Conservation (phyloP, 116 monocot species). For the Posidonia oceanica region DNA sequence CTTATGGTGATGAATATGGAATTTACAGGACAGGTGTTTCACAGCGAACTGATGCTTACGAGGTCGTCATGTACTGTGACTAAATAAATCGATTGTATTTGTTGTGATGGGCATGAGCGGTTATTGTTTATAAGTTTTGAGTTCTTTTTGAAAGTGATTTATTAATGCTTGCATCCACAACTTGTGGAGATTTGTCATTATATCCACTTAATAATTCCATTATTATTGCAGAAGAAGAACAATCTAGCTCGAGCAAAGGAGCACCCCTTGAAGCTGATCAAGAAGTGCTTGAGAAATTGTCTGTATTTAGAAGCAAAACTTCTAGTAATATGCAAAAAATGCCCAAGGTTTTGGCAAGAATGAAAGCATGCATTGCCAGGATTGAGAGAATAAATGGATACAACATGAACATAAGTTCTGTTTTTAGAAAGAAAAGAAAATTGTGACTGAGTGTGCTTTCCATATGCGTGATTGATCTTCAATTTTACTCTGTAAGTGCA, state of each 20-base stretch:
- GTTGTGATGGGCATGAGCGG: too few species aligned
- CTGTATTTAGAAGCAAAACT: slow-evolving; percentile 25
- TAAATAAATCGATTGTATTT: too few species aligned
- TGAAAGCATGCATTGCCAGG: slow-evolving; percentile 49
- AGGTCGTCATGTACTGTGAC: too few species aligned
- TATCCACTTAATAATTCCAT: not conserved
- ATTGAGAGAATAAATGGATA: slow-evolving; percentile 28
- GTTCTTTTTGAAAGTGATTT: too few species aligned
- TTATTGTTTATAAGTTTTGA: too few species aligned
- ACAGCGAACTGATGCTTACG: too few species aligned
- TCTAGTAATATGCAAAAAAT: slow-evolving; percentile 28
- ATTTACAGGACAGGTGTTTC: too few species aligned
- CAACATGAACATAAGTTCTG: slow-evolving; percentile 30
- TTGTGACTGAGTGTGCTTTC: not conserved
- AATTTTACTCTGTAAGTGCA: too few species aligned
- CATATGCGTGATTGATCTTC: too few species aligned
- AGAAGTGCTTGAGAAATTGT: slow-evolving; percentile 31
- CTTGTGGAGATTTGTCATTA: too few species aligned
- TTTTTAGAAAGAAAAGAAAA: slow-evolving; percentile 13
- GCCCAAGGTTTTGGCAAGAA: slow-evolving; percentile 41
- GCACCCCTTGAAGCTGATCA: slow-evolving; percentile 21
- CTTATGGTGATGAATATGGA: too few species aligned
- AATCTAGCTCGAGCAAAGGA: not conserved
- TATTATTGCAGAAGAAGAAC: not conserved
- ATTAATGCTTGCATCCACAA: too few species aligned